Evolutionary conservation across 2,329 filamentous ascomycete genomes (phyloP).

Genomic region (Alternaria conjuncta): DNA sequence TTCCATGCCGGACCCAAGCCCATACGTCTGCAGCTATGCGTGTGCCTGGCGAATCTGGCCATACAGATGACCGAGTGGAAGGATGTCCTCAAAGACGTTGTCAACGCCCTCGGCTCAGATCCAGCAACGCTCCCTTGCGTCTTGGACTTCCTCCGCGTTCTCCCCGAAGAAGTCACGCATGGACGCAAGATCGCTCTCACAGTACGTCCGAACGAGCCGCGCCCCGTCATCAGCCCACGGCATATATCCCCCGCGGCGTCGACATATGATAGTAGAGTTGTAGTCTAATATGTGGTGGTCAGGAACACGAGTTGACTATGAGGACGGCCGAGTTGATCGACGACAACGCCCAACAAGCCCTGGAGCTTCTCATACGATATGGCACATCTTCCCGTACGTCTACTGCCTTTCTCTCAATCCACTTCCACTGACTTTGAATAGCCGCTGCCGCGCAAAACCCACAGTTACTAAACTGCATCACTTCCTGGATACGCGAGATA

Average conservation of each 20-base stretch:
- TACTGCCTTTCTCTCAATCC: neutral
- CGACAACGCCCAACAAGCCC: slow-evolving; percentile 87
- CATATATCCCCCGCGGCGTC: slow-evolving; percentile 40
- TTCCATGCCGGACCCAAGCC: slow-evolving; percentile 83
- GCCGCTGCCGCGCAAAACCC: slow-evolving; percentile 83
- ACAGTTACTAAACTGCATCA: slow-evolving; percentile 91
- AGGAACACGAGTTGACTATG: slow-evolving; percentile 92
- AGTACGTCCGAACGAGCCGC: slow-evolving; percentile 76
- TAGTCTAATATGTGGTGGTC: slow-evolving; percentile 50
- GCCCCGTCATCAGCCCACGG: slow-evolving; percentile 47
- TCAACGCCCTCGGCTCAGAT: slow-evolving; percentile 76
- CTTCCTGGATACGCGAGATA: slow-evolving; percentile 94
- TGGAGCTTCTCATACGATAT: slow-evolving; percentile 87
- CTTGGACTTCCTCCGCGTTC: slow-evolving; percentile 93
- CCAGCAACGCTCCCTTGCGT: slow-evolving; percentile 83
- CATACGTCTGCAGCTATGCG: slow-evolving; percentile 84
- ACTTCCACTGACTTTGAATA: slow-evolving; percentile 18
- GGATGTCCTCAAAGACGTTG: slow-evolving; percentile 84
- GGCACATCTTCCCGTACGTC: slow-evolving; percentile 84
- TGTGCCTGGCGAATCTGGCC: slow-evolving; percentile 91
- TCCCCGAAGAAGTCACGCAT: slow-evolving; percentile 98
- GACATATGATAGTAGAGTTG: slow-evolving; percentile 47
- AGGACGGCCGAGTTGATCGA: slow-evolving; percentile 89
- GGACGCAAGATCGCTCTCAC: slow-evolving; percentile 99
- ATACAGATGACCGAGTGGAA: slow-evolving; percentile 98